phyloP scores from a whole-genome alignment of 2,329 filamentous ascomycete genomes.

The Pestalotiopsis sp. region DNA sequence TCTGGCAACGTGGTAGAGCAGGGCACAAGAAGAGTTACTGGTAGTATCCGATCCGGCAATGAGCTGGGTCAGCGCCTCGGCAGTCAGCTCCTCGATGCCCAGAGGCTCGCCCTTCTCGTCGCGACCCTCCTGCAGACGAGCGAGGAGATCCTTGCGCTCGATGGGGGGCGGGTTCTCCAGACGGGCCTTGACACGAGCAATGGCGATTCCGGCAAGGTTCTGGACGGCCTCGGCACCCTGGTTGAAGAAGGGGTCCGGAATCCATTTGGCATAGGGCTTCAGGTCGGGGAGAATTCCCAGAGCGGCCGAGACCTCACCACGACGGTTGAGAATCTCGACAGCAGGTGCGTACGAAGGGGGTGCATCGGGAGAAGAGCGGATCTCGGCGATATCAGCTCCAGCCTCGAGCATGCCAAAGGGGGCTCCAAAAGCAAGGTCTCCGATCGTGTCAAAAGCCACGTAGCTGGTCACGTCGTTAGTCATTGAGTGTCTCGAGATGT shows the following conservation, averaged over 20 bases:
- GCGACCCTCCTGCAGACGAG: constrained; percentile 80
- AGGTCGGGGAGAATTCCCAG: constrained; percentile 73
- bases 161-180: constrained; percentile 67
- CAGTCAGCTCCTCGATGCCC: constrained; percentile 77
- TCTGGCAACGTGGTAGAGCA: constrained; percentile 73
- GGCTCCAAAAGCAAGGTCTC: constrained; percentile 67
- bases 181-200: constrained; percentile 75
- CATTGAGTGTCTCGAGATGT: neutral
- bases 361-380: constrained; percentile 60
- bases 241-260: constrained; percentile 81
- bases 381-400: constrained; percentile 75
- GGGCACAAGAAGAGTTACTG: constrained; percentile 77
- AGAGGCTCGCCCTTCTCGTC: constrained; percentile 77
- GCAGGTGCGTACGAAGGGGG: constrained; percentile 71
- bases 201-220: constrained; percentile 83
- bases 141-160: constrained; percentile 76
- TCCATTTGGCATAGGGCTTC: constrained; percentile 76
- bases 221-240: constrained; percentile 73
- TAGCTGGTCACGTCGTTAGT: constrained; percentile 30
- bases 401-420: constrained; percentile 82
- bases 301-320: constrained; percentile 82
- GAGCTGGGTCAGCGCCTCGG: constrained; percentile 85
- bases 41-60: constrained; percentile 80
- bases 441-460: constrained; percentile 55
- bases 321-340: constrained; percentile 84